Evolutionary conservation across 768 basidiomycete species (phyloP).

Genomic region (Agaricus subrufescens): DNA sequence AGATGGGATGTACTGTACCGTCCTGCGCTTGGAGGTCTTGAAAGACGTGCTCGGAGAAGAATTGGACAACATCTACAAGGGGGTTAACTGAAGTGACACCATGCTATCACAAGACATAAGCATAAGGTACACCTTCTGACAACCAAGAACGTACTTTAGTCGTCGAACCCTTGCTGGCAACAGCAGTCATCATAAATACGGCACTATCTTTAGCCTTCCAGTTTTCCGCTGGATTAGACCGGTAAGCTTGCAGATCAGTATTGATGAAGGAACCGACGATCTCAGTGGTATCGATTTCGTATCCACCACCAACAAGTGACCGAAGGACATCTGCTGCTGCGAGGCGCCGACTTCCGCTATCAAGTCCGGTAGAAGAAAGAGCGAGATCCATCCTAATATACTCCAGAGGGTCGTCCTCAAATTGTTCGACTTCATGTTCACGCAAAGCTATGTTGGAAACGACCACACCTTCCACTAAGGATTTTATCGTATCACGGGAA

Average conservation of each 20-base stretch:
- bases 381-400: constrained; percentile 87
- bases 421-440: constrained; percentile 89
- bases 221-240: constrained; percentile 48
- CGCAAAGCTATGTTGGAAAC: constrained; percentile 90
- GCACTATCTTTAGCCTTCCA: constrained; percentile 96
- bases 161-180: constrained; percentile 88
- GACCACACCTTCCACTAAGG: constrained; percentile 85
- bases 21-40: constrained; percentile 73
- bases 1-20: constrained; percentile 75
- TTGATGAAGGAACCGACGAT: constrained; percentile 85
- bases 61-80: constrained; percentile 89
- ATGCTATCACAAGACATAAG: constrained; percentile 41
- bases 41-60: constrained; percentile 90
- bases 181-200: constrained; percentile 88
- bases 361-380: constrained; percentile 53
- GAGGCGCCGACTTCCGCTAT: constrained; percentile 82
- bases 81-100: constrained; percentile 93
- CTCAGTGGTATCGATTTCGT: constrained; percentile 82
- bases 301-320: constrained; percentile 76
- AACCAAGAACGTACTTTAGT: constrained; percentile 51
- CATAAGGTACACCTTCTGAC: neutral
- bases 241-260: constrained; percentile 66
- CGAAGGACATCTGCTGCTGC: constrained; percentile 95
- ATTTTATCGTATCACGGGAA: constrained; percentile 71
- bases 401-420: constrained; percentile 96